Evolutionary conservation across 2,329 filamentous ascomycete genomes (phyloP), one percentile per base, ranked within the genome.

Genomic region (Aspergillus fijiensis): DNA sequence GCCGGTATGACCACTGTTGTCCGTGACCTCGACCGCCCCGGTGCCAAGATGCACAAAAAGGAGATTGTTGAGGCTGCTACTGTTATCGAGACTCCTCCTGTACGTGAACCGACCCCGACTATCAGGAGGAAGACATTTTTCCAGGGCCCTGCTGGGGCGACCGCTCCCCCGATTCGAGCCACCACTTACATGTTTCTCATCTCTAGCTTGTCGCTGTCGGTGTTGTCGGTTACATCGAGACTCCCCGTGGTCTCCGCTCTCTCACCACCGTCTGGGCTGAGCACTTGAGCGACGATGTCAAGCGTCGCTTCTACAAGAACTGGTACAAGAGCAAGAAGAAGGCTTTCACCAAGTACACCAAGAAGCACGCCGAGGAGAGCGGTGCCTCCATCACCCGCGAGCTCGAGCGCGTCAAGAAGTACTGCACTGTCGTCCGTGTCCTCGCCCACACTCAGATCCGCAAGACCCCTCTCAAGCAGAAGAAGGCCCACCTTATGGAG

Each of bases 261-360:
- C 92, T 99, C 82, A 97, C 93, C 81, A 98, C 95, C 79, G 92
- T 99, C 80, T 99, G 95, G 95, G 95, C 95, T 78, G 95, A 98
- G 89, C 95, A 99, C 82, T 83, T 99, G 82, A 91, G 90, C 84
- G 95, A 99, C 82, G 95, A 98, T 85, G 80, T 99, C 82, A 96
- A 96, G 90, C 91, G 95, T 78, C 91, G 95, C 80, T 99, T 99
- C 92, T 99, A 99, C 91, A 98, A 98, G 92, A 99, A 99, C 90
- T 99, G 95, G 95, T 99, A 99, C 91, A 96, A 96, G 90, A 92
- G 89, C 88, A 99, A 99, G 93, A 98, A 97, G 92, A 99, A 99
- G 94, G 95, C 95, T 67, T 99, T 99, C 87, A 99, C 95, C 87
- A 97, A 96, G 87, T 99, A 99, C 85, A 92, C 95, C 86, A 99